phyloP scores from a whole-genome alignment of 192 early-diverging fungal genomes.

The Pilobolus umbonatus region DNA sequence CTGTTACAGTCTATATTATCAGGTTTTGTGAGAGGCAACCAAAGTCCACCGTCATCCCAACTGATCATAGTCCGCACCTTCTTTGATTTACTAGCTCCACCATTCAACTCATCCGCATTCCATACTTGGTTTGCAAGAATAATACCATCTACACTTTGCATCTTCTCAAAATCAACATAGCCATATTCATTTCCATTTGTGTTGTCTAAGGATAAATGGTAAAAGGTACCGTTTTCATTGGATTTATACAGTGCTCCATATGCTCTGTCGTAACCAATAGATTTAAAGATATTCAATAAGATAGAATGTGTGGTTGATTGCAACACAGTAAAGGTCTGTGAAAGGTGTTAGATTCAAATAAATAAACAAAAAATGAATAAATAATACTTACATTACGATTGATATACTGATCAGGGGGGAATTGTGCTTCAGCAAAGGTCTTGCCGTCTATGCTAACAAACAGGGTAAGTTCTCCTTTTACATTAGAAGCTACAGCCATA shows the following conservation, averaged over 20 bases:
- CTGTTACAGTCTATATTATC: conserved; percentile 15
- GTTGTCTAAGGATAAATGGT: conserved; percentile 66
- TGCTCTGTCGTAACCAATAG: conserved; percentile 41
- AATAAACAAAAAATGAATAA: not conserved
- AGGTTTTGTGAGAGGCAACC: conserved; percentile 60
- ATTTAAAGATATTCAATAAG: conserved; percentile 73
- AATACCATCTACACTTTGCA: conserved; percentile 82
- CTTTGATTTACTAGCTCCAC: conserved; percentile 51
- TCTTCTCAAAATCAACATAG: conserved; percentile 87
- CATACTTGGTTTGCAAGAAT: conserved; percentile 83
- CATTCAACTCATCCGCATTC: conserved; percentile 63
- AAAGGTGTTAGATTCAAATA: not conserved
- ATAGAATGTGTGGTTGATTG: conserved; percentile 76
- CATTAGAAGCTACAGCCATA: conserved; percentile 65
- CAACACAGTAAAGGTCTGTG: conserved; percentile 74
- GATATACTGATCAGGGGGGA: conserved; percentile 78
- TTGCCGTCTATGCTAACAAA: conserved; percentile 72
- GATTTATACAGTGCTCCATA: conserved; percentile 83
- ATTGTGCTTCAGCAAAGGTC: conserved; percentile 66
- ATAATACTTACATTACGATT: conserved; percentile 52
- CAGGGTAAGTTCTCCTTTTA: conserved; percentile 50
- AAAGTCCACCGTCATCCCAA: conserved; percentile 83
- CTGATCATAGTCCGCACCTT: conserved; percentile 71
- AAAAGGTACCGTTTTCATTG: conserved; percentile 80
- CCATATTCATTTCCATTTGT: conserved; percentile 74